Percentiles rank a stretch among this genome's conserved stretches.
These are phyloP conservation scores for Ensete ventricosum DNA, from an alignment of 176 grass and related monocot species.

Conservation along the genomic window DNA sequence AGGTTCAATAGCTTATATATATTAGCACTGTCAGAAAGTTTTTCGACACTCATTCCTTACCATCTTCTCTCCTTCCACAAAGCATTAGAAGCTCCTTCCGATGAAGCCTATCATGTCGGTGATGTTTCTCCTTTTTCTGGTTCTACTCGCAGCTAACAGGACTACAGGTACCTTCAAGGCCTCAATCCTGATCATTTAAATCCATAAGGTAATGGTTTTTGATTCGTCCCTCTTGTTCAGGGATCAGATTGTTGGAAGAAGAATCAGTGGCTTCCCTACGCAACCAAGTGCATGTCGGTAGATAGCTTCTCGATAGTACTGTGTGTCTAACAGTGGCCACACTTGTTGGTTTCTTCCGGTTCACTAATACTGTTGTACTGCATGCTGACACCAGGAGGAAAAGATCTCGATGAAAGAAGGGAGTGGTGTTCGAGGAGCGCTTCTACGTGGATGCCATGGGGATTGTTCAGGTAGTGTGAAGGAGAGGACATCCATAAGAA, in stretches of 20 bases:
- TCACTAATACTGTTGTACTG: background rate
- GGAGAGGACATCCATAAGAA: background rate
- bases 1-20: background rate
- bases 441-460: slow-evolving; percentile 1
- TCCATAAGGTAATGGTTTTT: background rate
- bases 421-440: background rate
- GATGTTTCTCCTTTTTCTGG: slow-evolving; percentile 38
- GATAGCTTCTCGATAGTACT: background rate
- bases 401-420: background rate
- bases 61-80: slow-evolving; percentile 17
- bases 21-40: slow-evolving; percentile 16
- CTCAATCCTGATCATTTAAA: background rate
- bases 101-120: slow-evolving; percentile 46
- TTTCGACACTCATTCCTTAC: slow-evolving; percentile 11
- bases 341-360: background rate
- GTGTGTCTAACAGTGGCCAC: background rate
- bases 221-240: slow-evolving; percentile 25
- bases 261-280: slow-evolving; percentile 15
- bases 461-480: slow-evolving; percentile 27
- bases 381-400: slow-evolving; percentile 1
- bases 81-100: slow-evolving; percentile 4
- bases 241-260: slow-evolving; percentile 52
- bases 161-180: slow-evolving; percentile 40
- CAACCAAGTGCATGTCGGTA: slow-evolving; percentile 31
- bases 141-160: slow-evolving; percentile 28